Percentiles rank a stretch among this genome's conserved stretches.
phyloP scores from a whole-genome alignment of 2,329 filamentous ascomycete species.

The Xylariales sp. region DNA sequence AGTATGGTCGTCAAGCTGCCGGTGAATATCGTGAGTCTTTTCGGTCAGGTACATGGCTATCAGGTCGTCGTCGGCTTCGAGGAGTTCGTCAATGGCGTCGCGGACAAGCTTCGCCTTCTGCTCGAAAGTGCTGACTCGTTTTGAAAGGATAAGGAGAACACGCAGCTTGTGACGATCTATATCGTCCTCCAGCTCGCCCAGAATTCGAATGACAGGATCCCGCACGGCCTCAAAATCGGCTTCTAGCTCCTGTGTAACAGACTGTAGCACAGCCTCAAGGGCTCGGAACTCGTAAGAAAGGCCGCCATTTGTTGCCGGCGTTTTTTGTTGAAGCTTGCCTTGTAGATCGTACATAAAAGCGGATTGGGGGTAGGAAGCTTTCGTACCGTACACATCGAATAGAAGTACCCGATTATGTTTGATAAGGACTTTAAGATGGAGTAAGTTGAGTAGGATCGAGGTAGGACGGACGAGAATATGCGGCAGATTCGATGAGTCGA shows the following conservation, averaged over 20 bases:
- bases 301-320: constrained; percentile 67
- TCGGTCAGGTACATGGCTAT: constrained; percentile 96
- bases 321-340: constrained; percentile 88
- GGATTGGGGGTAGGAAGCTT: constrained; percentile 93
- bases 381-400: constrained; percentile 95
- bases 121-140: constrained; percentile 95
- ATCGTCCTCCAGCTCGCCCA: constrained; percentile 93
- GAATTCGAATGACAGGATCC: constrained; percentile 88
- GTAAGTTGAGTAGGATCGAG: constrained; percentile 92
- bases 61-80: constrained; percentile 96
- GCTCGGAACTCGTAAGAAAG: constrained; percentile 97
- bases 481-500: constrained; percentile 94
- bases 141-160: constrained; percentile 90
- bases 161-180: constrained; percentile 95
- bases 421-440: constrained; percentile 96
- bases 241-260: constrained; percentile 90
- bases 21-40: constrained; percentile 77
- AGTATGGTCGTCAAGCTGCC: constrained; percentile 88
- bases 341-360: constrained; percentile 98
- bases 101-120: constrained; percentile 95
- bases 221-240: constrained; percentile 94
- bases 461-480: constrained; percentile 94
- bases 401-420: constrained; percentile 94
- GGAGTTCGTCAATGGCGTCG: constrained; percentile 92
- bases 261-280: constrained; percentile 93